Evolutionary conservation across 2,329 filamentous ascomycete species (phyloP).

Genomic region (Calonectria hawksworthii): DNA sequence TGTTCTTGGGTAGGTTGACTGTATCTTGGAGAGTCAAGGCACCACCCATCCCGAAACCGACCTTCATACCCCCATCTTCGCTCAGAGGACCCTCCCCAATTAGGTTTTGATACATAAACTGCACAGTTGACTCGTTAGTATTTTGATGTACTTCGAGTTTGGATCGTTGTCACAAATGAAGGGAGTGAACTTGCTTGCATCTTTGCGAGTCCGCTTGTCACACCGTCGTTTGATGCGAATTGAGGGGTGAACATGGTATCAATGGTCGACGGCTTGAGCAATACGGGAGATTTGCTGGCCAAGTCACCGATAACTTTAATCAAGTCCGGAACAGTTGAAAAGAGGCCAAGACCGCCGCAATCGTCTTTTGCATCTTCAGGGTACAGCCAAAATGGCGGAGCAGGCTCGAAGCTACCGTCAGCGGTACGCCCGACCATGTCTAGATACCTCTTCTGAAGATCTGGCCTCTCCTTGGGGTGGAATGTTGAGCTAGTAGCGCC

Average conservation of each 20-base stretch:
- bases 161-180: too few relatives aligned
- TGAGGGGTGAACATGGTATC: conserved; percentile 12
- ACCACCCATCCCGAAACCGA: conserved; percentile 14
- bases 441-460: conserved; percentile 1
- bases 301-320: conserved; percentile 12
- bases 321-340: conserved; percentile 11
- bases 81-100: not conserved
- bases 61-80: not conserved
- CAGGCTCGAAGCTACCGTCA: not conserved
- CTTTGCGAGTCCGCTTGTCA: not conserved
- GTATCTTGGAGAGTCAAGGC: not conserved
- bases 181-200: conserved; percentile 7
- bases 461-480: not conserved
- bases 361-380: conserved; percentile 12
- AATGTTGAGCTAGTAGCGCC: not conserved
- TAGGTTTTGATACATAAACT: conserved; percentile 19
- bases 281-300: not conserved
- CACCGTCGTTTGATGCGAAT: not conserved
- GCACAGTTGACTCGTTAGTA: not conserved
- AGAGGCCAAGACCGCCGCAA: conserved; percentile 8
- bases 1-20: conserved; percentile 3
- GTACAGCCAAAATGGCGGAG: not conserved
- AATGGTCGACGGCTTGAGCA: conserved; percentile 1
- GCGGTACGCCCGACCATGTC: conserved; percentile 9
- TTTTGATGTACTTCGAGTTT: too few relatives aligned